Conservation (phyloP, 2,329 filamentous ascomycete species). For the Ophiognomonia clavigignenti-juglandacearum region DNA sequence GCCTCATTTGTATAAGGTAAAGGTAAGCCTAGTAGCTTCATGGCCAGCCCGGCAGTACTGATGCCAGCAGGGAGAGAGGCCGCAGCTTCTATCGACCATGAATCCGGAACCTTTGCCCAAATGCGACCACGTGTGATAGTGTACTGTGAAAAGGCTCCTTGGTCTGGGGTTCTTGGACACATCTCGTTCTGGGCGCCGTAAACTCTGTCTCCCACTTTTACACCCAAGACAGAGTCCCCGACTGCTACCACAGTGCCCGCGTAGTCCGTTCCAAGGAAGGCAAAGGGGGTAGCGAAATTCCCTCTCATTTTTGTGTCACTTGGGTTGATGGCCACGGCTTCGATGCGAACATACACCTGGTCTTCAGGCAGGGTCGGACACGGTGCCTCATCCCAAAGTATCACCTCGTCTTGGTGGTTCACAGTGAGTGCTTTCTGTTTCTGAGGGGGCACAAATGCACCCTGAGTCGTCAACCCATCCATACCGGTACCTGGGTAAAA, state of each 20-base stretch:
- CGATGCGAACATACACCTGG: not conserved
- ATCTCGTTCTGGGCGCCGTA: slow-evolving; percentile 9
- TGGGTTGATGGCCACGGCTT: slow-evolving; percentile 26
- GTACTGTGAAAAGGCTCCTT: not conserved
- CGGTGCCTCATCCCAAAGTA: not conserved
- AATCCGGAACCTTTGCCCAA: not conserved
- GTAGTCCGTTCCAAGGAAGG: slow-evolving; percentile 25
- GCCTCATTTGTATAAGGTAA: not conserved
- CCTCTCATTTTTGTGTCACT: slow-evolving; percentile 25
- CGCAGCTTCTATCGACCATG: not conserved
- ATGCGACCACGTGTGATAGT: not conserved
- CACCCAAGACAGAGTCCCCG: slow-evolving; percentile 9
- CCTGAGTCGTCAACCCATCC: not conserved
- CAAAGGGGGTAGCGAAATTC: slow-evolving; percentile 17
- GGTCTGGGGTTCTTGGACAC: slow-evolving; percentile 6
- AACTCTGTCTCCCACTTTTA: slow-evolving; percentile 15
- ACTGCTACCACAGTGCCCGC: slow-evolving; percentile 22
- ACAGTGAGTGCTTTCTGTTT: not conserved
- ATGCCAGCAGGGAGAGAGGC: not conserved
- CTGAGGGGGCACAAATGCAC: not conserved
- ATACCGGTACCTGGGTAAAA: not conserved
- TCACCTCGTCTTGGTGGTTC: not conserved
- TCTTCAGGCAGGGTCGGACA: not conserved
- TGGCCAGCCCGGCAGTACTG: not conserved
- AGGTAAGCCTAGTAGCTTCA: slow-evolving; percentile 1